Percentiles rank a stretch among this genome's conserved stretches.
Conservation (phyloP, 306 rosid genomes). For the Purshia tridentata region DNA sequence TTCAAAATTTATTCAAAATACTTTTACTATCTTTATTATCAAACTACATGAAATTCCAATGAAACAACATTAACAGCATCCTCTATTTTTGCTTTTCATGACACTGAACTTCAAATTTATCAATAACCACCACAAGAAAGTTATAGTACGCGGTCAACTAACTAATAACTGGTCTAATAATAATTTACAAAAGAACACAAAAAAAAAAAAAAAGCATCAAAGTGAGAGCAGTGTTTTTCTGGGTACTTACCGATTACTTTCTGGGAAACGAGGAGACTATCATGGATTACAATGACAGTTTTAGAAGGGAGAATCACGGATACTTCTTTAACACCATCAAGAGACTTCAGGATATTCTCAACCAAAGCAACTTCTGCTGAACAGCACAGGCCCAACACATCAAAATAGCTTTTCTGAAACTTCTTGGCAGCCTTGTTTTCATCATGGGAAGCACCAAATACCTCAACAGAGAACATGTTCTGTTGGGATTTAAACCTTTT, state of each 20-base stretch:
- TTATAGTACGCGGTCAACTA: too few relatives aligned
- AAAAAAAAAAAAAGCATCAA: too few relatives aligned
- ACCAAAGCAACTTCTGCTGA: constrained; percentile 80
- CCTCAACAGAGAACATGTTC: too few relatives aligned
- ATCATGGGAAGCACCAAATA: background rate
- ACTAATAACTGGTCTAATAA: too few relatives aligned
- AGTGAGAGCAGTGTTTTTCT: too few relatives aligned
- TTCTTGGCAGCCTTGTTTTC: constrained; percentile 23
- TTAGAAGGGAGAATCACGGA: constrained; percentile 67
- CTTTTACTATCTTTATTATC: too few relatives aligned
- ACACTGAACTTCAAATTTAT: background rate
- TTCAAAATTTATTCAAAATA: too few relatives aligned
- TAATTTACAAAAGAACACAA: too few relatives aligned
- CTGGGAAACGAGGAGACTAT: constrained; percentile 60
- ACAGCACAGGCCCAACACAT: constrained; percentile 86
- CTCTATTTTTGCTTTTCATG: background rate
- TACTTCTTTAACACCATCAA: constrained; percentile 68
- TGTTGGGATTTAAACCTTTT: too few relatives aligned
- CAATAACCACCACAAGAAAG: background rate
- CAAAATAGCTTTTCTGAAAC: constrained; percentile 77
- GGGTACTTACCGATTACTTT: constrained; percentile 63
- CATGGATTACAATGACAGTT: constrained; percentile 86
- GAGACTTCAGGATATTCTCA: constrained; percentile 60
- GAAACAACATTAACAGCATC: background rate
- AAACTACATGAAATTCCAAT: background rate